A percentile compares a stretch with the other conserved stretches of the same genome.
phyloP scores from a whole-genome alignment of 306 rosid species.

The Quercus variabilis region DNA sequence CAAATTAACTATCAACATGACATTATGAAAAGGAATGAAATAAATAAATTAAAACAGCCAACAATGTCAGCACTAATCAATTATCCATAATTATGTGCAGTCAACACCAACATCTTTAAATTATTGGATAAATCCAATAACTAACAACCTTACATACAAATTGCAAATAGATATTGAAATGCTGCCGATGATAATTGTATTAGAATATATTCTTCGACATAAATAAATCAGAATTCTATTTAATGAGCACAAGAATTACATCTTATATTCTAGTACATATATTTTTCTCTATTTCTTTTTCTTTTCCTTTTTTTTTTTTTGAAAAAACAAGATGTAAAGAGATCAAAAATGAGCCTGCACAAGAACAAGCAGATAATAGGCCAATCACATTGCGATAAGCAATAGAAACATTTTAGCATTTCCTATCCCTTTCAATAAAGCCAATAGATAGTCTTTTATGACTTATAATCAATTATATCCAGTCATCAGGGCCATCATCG shows the following conservation, averaged over 20 bases:
- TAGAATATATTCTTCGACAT: too few relatives aligned
- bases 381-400: too few relatives aligned
- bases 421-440: background rate
- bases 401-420: too few relatives aligned
- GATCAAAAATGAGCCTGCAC: too few relatives aligned
- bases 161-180: background rate
- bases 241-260: too few relatives aligned
- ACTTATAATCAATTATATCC: conserved; percentile 37
- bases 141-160: background rate
- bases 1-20: background rate
- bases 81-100: background rate
- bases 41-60: background rate
- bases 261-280: too few relatives aligned
- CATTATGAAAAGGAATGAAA: background rate
- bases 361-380: too few relatives aligned
- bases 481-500: conserved; percentile 36
- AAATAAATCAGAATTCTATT: too few relatives aligned
- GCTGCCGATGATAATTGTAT: too few relatives aligned
- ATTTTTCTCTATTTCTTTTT: too few relatives aligned
- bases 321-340: too few relatives aligned
- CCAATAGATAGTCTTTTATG: background rate
- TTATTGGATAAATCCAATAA: background rate
- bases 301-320: too few relatives aligned
- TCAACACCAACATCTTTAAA: background rate
- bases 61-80: background rate